Base-by-base conservation (phyloP, 768 basidiomycete genomes). In the Rhodosporidiobolus sp. region DNA sequence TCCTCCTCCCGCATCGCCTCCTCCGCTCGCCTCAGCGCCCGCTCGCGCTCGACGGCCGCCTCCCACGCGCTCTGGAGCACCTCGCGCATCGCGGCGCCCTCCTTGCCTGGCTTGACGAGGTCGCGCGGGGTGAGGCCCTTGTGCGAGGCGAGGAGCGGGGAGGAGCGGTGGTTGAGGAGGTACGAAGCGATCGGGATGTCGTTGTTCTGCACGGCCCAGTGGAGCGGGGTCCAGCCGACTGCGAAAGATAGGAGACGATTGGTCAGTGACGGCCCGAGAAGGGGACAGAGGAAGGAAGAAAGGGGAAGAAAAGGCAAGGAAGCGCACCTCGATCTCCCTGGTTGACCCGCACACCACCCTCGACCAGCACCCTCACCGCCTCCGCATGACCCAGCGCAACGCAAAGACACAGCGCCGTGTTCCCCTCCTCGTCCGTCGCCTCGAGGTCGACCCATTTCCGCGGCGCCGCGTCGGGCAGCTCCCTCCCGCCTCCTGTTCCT, bases 161-260 rank as follows among this genome's bases (percentile, higher is more conserved):
- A 93, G 73, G 91, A 92, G 57, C 92, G 92, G 76, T 92, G 90
- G 19, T 92, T 95, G 82, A 98, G 88, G 32, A 99, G 84, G 84
- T 92, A 89, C 0, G 94, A 92, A 30, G 98, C 86, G 30, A 98
- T 83, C 4, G 94, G 94, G 5, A 94, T 91, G 45, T 95, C 93
- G 20, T 92, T 88, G 49, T 91, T 83, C 63, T 98, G 82, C 14
- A 90, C 90, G 14, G 95, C 92, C 82, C 95, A 89, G 78, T 97
- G 95, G 20, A 99, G 84, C 6, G 94, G 88, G 17, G 92, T 93
- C 96, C 96, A 98, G 46, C 95, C 94, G 71, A 87, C 94, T 96
- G 77, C 28, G 19, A 20, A 26, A 30, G 22, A 17, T 8, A 43
- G 11, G 26, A 50, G 62, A 53, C 12, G 17, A 63, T 6, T 14